phyloP scores from a whole-genome alignment of 345 rosid genomes.

The Populus tremula region DNA sequence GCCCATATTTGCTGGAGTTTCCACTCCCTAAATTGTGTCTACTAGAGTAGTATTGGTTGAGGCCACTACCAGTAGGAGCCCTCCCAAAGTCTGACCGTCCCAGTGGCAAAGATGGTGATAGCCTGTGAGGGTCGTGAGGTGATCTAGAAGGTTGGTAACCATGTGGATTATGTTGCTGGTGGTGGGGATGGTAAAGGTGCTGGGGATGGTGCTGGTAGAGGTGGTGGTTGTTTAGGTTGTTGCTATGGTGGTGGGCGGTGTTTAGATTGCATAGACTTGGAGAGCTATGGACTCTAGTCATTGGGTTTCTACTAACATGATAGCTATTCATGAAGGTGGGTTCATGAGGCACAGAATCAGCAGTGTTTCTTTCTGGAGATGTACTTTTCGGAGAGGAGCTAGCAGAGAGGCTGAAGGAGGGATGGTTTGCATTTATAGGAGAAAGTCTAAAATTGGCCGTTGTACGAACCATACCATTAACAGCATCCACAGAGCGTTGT shows the following conservation, averaged over 20 bases:
- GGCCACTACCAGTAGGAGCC: not conserved
- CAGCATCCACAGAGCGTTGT: slow-evolving; percentile 77
- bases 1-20: slow-evolving; percentile 20
- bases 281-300: slow-evolving; percentile 73
- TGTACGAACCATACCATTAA: slow-evolving; percentile 53
- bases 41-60: slow-evolving; percentile 18
- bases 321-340: slow-evolving; percentile 8
- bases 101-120: not conserved
- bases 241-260: slow-evolving; percentile 18
- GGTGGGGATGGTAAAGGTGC: slow-evolving; percentile 13
- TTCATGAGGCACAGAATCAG: slow-evolving; percentile 32
- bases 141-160: slow-evolving; percentile 30
- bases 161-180: slow-evolving; percentile 18
- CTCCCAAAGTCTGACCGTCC: slow-evolving; percentile 26
- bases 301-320: slow-evolving; percentile 26
- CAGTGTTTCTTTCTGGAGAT: slow-evolving; percentile 48
- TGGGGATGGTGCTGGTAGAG: slow-evolving; percentile 31
- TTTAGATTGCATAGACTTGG: slow-evolving; percentile 53
- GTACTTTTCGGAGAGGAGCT: slow-evolving; percentile 55
- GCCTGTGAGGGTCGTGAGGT: slow-evolving; percentile 31
- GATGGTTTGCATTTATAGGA: slow-evolving; percentile 32
- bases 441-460: slow-evolving; percentile 21
- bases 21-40: slow-evolving; percentile 35
- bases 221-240: slow-evolving; percentile 17
- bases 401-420: slow-evolving; percentile 54